Evolutionary conservation across 805 yeast species (phyloP), one percentile per base, ranked within the genome.

Genomic region (Kockiozyma suomiensis): DNA sequence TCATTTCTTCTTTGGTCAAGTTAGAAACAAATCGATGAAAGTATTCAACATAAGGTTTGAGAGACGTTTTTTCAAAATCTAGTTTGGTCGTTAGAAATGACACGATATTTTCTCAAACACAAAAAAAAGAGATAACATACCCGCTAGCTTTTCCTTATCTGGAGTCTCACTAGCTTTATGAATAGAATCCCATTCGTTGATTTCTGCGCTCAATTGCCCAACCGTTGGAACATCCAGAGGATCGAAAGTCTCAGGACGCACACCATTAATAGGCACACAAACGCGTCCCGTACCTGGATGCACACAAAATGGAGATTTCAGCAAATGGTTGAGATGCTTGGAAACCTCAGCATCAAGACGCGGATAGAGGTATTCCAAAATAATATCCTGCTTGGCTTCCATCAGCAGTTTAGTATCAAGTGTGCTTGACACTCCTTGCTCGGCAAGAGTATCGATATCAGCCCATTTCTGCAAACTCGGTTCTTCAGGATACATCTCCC

Each of bases 251-350:
- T 68, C 70, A 21, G 67, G 59, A 41, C 75, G 70, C 3, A 64
- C 70, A 0, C 74, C 62, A 54, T 73, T 76, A 48, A 81, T 71
- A 0, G 98, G 97, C 6, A 94, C 97, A 82, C 98, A 94, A 2
- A 94, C 88, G 26, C 70, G 68, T 10, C 65, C 63, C 0, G 99
- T 94, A 1, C 90, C 86, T 1, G 99, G 99, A 73, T 94, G 99
- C 45, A 94, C 85, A 77, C 98, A 93, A 73, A 94, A 94, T 17
- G 99, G 99, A 1, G 97, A 88, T 72, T 94, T 94, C 68, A 94
- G 81, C 75, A 94, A 85, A 78, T 94, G 99, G 75, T 86, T 90
- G 70, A 92, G 79, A 72, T 88, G 94, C 66, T 86, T 82, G 6
- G 98, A 88, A 37, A 94, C 99, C 73, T 92, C 96, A 50, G 88